Percentiles rank a stretch among this genome's conserved stretches.
phyloP scores from a whole-genome alignment of 805 yeast species.

The Suhomyces sp. region DNA sequence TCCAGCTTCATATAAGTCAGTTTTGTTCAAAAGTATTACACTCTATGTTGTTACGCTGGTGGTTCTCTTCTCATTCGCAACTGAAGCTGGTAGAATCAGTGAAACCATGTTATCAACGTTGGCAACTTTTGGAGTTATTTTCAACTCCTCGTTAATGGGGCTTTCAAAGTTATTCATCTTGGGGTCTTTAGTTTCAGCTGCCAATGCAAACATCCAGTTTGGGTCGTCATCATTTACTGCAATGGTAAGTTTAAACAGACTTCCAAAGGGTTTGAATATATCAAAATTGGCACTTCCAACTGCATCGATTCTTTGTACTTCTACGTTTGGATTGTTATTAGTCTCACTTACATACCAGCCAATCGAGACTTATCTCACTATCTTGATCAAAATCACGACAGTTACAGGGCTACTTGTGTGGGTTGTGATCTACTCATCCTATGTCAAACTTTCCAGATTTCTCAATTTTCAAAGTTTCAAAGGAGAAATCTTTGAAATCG shows the following conservation, averaged over 20 bases:
- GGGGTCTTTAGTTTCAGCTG: slow-evolving; percentile 23
- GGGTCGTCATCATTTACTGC: slow-evolving; percentile 21
- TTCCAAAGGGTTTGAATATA: slow-evolving; percentile 7
- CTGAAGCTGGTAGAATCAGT: not conserved
- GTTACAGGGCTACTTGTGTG: slow-evolving; percentile 29
- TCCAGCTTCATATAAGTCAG: not conserved
- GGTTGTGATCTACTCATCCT: slow-evolving; percentile 18
- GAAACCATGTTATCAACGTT: slow-evolving; percentile 10
- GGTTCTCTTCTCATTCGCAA: not conserved
- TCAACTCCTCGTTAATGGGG: slow-evolving; percentile 11
- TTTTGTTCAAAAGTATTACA: not conserved
- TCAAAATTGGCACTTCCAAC: slow-evolving; percentile 15
- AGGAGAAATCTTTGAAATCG: slow-evolving; percentile 2
- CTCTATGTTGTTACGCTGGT: not conserved
- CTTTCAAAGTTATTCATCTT: slow-evolving; percentile 19
- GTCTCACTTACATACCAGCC: slow-evolving; percentile 16
- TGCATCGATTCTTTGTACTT: slow-evolving; percentile 16
- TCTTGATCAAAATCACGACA: slow-evolving; percentile 21
- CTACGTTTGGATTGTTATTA: slow-evolving; percentile 19
- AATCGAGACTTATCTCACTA: slow-evolving; percentile 13
- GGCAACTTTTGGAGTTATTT: slow-evolving; percentile 12
- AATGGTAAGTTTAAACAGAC: slow-evolving; percentile 11
- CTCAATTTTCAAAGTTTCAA: not conserved
- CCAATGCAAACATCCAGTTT: slow-evolving; percentile 19
- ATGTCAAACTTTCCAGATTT: slow-evolving; percentile 12